Evolutionary conservation across 176 grass and related monocot species (phyloP).

Genomic region (Poa pratensis): DNA sequence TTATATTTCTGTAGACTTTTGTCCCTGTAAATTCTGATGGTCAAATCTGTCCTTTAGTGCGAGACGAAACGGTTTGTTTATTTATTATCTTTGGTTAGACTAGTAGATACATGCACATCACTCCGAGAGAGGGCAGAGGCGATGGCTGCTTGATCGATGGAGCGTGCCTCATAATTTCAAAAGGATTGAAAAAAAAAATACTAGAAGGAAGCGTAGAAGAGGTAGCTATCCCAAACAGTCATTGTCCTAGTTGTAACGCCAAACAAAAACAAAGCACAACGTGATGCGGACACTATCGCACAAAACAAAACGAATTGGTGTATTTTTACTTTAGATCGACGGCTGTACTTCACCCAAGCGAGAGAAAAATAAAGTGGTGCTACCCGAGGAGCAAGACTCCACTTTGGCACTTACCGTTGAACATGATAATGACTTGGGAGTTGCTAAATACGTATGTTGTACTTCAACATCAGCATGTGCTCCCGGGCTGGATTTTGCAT

Average conservation of each 20-base stretch:
- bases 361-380: neutral
- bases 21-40: neutral
- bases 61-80: neutral
- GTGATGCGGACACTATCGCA: neutral
- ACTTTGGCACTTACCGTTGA: neutral
- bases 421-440: neutral
- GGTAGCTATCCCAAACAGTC: neutral
- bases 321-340: neutral
- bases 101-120: constrained; percentile 7
- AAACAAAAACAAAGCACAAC: neutral
- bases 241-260: neutral
- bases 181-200: neutral
- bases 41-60: neutral
- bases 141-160: neutral
- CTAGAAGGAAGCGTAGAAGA: neutral
- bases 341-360: neutral
- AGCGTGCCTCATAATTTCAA: neutral
- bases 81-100: neutral
- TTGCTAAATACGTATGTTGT: too few species aligned
- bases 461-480: too few species aligned
- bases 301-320: neutral
- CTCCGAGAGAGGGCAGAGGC: neutral
- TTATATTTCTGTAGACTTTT: too few species aligned
- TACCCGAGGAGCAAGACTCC: neutral
- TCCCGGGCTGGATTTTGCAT: too few species aligned